Conservation (phyloP, 2,329 filamentous ascomycete species). For the Penicillium palitans region DNA sequence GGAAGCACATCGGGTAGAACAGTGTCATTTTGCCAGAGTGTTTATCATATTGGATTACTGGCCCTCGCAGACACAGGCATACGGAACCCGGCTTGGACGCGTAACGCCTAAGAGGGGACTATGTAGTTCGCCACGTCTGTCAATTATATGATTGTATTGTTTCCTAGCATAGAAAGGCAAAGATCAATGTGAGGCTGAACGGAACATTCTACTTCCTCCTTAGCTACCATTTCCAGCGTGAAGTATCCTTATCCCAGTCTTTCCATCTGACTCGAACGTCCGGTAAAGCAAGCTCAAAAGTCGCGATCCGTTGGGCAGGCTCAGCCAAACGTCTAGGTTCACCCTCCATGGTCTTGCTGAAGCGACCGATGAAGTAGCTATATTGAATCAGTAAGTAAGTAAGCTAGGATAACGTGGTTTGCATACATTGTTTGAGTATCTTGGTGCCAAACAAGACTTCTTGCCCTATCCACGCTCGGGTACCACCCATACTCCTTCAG, state of each 20-base stretch:
- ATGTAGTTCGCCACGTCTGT: neutral
- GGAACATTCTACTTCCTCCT: neutral
- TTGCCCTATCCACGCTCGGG: neutral
- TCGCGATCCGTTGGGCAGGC: neutral
- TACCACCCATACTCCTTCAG: neutral
- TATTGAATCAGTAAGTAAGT: neutral
- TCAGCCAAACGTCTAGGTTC: neutral
- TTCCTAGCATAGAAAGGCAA: neutral
- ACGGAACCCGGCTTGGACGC: too few species aligned
- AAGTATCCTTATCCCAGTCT: neutral
- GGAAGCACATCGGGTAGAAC: too few species aligned
- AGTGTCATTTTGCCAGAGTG: too few species aligned
- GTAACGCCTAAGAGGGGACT: too few species aligned
- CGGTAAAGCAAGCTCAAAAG: neutral
- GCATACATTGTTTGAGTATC: neutral
- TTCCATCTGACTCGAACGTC: neutral
- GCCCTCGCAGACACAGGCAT: too few species aligned
- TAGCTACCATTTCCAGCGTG: neutral
- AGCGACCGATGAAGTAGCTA: neutral
- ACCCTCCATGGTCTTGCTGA: neutral
- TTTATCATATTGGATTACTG: too few species aligned
- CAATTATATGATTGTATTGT: neutral
- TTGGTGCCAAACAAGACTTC: neutral
- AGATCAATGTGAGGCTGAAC: neutral
- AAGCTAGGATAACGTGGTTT: neutral